A percentile compares a stretch with the other conserved stretches of the same genome.
Evolutionary conservation across 1,139 yeast genomes (phyloP).

Genomic region (Yamadazyma membranifaciens): DNA sequence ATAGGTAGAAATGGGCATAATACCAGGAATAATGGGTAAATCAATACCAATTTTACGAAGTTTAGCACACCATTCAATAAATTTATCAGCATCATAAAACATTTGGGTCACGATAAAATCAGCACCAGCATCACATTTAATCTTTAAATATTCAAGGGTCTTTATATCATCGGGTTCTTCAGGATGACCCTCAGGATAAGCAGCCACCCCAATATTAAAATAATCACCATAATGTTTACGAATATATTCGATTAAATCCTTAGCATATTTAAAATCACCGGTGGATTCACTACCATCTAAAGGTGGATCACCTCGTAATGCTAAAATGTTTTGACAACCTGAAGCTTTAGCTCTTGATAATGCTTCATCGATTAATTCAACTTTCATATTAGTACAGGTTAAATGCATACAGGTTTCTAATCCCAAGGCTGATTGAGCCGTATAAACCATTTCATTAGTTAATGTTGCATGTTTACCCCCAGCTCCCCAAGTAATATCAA

Average conservation of each 20-base stretch:
- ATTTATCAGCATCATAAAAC: constrained; percentile 85
- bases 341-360: constrained; percentile 80
- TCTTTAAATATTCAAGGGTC: constrained; percentile 68
- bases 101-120: constrained; percentile 90
- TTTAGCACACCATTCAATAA: constrained; percentile 74
- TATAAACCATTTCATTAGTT: constrained; percentile 88
- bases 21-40: constrained; percentile 93
- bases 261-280: constrained; percentile 73
- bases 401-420: constrained; percentile 97
- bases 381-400: constrained; percentile 94
- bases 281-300: constrained; percentile 63
- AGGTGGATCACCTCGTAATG: constrained; percentile 84
- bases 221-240: constrained; percentile 69
- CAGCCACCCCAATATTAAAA: constrained; percentile 89
- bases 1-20: constrained; percentile 96
- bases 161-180: constrained; percentile 65
- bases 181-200: constrained; percentile 95
- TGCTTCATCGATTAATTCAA: constrained; percentile 79
- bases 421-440: constrained; percentile 90
- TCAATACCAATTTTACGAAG: constrained; percentile 74
- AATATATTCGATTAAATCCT: constrained; percentile 82
- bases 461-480: constrained; percentile 83
- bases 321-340: constrained; percentile 92
- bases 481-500: constrained; percentile 98
- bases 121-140: constrained; percentile 91